A percentile compares a stretch with the other conserved stretches of the same genome.
Evolutionary conservation across 2,329 filamentous ascomycete species (phyloP).

Genomic region (Fusarium coicis): DNA sequence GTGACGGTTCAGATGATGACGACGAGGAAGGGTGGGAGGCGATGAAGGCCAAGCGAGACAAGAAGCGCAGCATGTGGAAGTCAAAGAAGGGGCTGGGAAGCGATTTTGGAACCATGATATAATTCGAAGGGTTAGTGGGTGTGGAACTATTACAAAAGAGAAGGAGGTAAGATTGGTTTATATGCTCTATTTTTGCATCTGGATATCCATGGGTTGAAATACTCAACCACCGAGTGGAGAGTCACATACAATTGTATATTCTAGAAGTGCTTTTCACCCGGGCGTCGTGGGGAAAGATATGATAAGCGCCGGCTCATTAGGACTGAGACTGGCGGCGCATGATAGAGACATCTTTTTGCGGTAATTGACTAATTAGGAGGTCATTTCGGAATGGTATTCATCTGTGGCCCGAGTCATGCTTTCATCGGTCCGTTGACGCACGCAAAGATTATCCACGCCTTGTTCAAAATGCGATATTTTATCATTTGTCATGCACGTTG

Average conservation of each 20-base stretch:
- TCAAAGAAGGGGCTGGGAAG: constrained; percentile 66
- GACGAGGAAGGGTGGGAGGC: constrained; percentile 77
- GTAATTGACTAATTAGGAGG: constrained; percentile 47
- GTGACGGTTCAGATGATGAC: constrained; percentile 63
- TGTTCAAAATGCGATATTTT: not conserved
- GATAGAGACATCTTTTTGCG: constrained; percentile 46
- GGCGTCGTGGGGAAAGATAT: constrained; percentile 45
- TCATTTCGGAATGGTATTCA: constrained; percentile 19
- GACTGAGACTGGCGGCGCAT: constrained; percentile 43
- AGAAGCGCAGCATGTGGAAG: constrained; percentile 74
- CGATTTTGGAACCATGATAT: constrained; percentile 62
- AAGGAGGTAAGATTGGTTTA: constrained; percentile 44
- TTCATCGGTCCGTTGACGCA: constrained; percentile 4
- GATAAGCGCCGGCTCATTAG: constrained; percentile 40
- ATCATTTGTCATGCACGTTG: constrained; percentile 15
- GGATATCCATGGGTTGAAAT: constrained; percentile 39
- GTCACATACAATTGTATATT: constrained; percentile 45
- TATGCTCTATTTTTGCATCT: constrained; percentile 43
- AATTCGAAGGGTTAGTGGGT: constrained; percentile 29
- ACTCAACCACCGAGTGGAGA: constrained; percentile 31
- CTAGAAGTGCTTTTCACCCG: constrained; percentile 43
- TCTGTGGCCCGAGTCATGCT: constrained; percentile 4
- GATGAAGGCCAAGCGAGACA: constrained; percentile 75
- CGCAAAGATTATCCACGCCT: not conserved
- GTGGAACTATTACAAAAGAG: constrained; percentile 35